Base-by-base conservation (phyloP, 1,284 basidiomycete genomes). In the Schizopora paradoxa region DNA sequence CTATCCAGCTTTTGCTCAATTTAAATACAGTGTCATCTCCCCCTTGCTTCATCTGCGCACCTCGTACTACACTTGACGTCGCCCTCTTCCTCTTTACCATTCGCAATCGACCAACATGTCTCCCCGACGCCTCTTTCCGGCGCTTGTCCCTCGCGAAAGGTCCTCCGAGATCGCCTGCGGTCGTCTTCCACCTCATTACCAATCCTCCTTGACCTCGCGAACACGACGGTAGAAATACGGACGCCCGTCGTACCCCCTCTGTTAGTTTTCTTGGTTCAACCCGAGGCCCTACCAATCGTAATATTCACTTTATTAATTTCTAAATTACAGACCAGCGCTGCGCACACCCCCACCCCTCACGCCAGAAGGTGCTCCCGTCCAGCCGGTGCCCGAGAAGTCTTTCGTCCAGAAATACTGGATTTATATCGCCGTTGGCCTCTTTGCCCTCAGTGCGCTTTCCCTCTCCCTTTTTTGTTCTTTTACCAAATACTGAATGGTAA, bases 361-460 rank as follows among this genome's bases (percentile, higher is more conserved):
- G 16, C 66, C 73, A 25, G 72, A 77, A 60, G 88, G 90, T 43
- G 71, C 79, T 56, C 74, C 77, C 16, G 69, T 82, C 21, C 63
- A 70, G 43, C 77, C 82, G 0, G 63, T 68, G 19, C 73, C 74
- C 1, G 88, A 90, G 60, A 86, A 91, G 65, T 68, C 77, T 6
- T 90, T 92, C 64, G 51, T 92, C 28, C 84, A 90, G 59, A 93
- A 92, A 64, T 92, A 93, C 64, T 92, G 91, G 88, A 67, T 92
- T 63, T 90, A 91, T 56, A 77, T 90, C 40, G 67, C 74, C 25
- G 72, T 78, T 2, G 63, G 74, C 23, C 63, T 91, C 13, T 65
- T 83, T 27, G 72, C 75, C 23, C 58, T 84, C 27, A 49, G 85
- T 86, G 55, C 61, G 81, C 74, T 42, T 60, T 29, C 27, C 11